Conservation (phyloP, 257 asterid species). For the Solanum ahanhuiri region DNA sequence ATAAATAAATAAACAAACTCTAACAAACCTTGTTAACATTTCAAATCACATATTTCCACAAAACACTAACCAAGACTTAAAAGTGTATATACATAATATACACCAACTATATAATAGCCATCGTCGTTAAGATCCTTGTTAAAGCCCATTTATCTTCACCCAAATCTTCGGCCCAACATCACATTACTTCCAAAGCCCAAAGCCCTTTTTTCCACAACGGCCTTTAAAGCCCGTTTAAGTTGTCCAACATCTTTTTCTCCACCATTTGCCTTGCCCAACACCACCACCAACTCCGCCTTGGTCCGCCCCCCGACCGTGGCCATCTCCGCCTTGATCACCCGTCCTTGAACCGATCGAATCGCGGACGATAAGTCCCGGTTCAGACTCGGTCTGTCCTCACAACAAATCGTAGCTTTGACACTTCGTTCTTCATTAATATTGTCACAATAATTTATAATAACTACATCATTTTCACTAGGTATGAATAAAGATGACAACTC, state of each 20-base stretch:
- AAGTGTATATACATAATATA: background rate
- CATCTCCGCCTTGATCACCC: constrained; percentile 28
- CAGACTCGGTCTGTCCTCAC: constrained; percentile 24
- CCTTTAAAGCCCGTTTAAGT: constrained; percentile 22
- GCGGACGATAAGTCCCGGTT: constrained; percentile 15
- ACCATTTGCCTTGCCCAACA: background rate
- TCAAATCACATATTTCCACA: background rate
- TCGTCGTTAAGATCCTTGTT: background rate
- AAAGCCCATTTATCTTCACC: background rate
- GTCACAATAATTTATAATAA: background rate
- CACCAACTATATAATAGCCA: background rate
- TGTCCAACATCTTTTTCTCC: constrained; percentile 11
- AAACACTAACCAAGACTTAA: background rate
- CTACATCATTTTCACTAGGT: constrained; percentile 25
- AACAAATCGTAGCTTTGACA: constrained; percentile 18
- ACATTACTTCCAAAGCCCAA: constrained; percentile 1
- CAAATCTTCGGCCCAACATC: constrained; percentile 1
- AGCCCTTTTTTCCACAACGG: constrained; percentile 19
- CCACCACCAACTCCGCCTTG: constrained; percentile 30
- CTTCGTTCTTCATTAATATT: background rate
- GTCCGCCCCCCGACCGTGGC: constrained; percentile 27
- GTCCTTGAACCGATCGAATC: constrained; percentile 9
- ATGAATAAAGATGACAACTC: constrained; percentile 5
- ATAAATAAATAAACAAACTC: background rate
- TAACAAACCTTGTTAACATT: background rate